Conservation (phyloP, 495 filamentous ascomycete genomes). For the Cercophora sp. region DNA sequence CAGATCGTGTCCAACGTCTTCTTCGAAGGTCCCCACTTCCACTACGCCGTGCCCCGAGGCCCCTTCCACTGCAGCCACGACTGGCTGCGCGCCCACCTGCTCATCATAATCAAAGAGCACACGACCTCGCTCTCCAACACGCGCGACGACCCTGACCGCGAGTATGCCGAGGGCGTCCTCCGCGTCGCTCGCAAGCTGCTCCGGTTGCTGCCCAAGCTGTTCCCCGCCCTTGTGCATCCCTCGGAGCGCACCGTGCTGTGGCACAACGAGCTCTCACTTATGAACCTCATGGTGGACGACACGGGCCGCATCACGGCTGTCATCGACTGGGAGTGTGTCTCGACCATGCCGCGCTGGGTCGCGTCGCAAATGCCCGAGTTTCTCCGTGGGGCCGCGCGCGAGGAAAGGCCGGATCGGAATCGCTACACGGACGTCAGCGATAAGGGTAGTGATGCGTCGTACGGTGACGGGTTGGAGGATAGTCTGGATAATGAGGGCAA, state of each 20-base stretch:
- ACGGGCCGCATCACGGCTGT: slow-evolving; percentile 42
- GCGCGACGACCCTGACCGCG: slow-evolving; percentile 20
- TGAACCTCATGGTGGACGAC: slow-evolving; percentile 50
- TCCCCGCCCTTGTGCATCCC: slow-evolving; percentile 21
- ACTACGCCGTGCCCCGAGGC: slow-evolving; percentile 25
- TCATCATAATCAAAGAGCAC: slow-evolving; percentile 27
- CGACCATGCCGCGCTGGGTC: slow-evolving; percentile 45
- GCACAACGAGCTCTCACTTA: slow-evolving; percentile 44
- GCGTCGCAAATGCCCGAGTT: slow-evolving; percentile 45
- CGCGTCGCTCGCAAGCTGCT: slow-evolving; percentile 25
- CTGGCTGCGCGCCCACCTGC: slow-evolving; percentile 26
- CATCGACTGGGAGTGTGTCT: slow-evolving; percentile 53
- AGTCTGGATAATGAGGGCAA: slow-evolving; percentile 34
- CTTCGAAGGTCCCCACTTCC: slow-evolving; percentile 24
- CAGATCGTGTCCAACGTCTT: slow-evolving; percentile 25
- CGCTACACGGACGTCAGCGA: slow-evolving; percentile 28
- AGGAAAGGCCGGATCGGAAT: slow-evolving; percentile 28
- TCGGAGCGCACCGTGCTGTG: slow-evolving; percentile 37
- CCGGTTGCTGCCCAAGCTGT: slow-evolving; percentile 24
- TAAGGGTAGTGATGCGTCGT: slow-evolving; percentile 8
- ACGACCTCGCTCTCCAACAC: slow-evolving; percentile 14
- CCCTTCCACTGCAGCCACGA: slow-evolving; percentile 29
- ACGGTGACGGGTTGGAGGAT: slow-evolving; percentile 11
- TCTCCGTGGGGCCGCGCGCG: slow-evolving; percentile 26
- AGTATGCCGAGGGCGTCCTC: slow-evolving; percentile 23